A percentile compares a stretch with the other conserved stretches of the same genome.
Conservation (phyloP, 1,284 basidiomycete genomes). For the Pseudozyma tsukubaensis region DNA sequence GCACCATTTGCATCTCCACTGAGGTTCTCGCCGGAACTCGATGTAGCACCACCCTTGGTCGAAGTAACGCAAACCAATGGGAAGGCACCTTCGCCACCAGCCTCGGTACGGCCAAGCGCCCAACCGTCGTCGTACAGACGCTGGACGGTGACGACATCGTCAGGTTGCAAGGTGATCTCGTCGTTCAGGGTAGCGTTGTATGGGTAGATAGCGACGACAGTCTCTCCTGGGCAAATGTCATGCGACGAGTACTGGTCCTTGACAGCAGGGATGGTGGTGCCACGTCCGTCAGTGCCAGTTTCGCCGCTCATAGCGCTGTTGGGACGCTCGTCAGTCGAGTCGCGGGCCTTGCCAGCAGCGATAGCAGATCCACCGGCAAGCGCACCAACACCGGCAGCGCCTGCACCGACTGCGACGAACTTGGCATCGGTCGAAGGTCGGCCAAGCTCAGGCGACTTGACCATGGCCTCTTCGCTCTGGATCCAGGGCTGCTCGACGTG, state of each 20-base stretch:
- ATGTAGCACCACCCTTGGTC: conserved; percentile 52
- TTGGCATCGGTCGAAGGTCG: conserved; percentile 44
- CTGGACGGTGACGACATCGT: conserved; percentile 58
- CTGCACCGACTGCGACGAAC: conserved; percentile 9
- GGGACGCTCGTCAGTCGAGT: conserved; percentile 46
- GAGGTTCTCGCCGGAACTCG: conserved; percentile 42
- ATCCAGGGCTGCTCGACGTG: conserved; percentile 58
- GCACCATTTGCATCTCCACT: conserved; percentile 31
- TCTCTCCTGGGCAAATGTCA: conserved; percentile 60
- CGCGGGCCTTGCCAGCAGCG: conserved; percentile 38
- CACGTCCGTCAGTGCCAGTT: conserved; percentile 55
- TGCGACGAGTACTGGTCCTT: conserved; percentile 64
- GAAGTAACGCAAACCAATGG: conserved; percentile 62
- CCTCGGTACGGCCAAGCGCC: conserved; percentile 53
- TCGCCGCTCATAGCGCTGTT: conserved; percentile 55
- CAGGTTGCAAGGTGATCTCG: conserved; percentile 61
- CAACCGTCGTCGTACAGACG: conserved; percentile 65
- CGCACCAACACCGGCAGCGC: conserved; percentile 40
- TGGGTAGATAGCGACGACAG: conserved; percentile 64
- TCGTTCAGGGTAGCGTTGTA: conserved; percentile 64
- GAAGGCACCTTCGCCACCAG: conserved; percentile 58
- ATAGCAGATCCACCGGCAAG: conserved; percentile 43
- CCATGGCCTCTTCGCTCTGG: conserved; percentile 50
- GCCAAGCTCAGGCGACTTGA: conserved; percentile 40
- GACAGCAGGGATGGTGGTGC: conserved; percentile 59